Percentiles rank a stretch among this genome's conserved stretches.
Evolutionary conservation across 371 early-diverging fungal genomes (phyloP).

Genomic region (Rhizopus stolonifer): DNA sequence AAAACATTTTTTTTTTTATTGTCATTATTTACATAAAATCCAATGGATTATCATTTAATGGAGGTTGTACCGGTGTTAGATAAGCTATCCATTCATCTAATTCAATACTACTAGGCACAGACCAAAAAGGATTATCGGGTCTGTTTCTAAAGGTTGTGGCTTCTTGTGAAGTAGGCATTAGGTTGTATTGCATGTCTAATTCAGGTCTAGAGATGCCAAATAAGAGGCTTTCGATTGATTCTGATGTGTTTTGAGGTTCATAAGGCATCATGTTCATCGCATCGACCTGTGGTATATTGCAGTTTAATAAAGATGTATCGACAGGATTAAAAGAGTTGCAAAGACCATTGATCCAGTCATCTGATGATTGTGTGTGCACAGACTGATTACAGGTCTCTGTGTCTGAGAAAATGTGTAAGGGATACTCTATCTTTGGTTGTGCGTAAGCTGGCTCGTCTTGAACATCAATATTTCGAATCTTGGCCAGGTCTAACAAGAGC

Average conservation of each 20-base stretch:
- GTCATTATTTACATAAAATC: neutral
- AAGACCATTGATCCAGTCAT: constrained; percentile 46
- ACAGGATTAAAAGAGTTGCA: constrained; percentile 3
- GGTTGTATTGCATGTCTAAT: neutral
- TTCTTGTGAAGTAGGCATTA: neutral
- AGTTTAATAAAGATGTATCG: constrained; percentile 34
- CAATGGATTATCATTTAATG: neutral
- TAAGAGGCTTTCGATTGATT: constrained; percentile 20
- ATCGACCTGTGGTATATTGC: neutral
- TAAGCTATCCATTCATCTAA: constrained; percentile 49
- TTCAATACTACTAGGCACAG: constrained; percentile 48
- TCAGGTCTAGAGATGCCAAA: constrained; percentile 1
- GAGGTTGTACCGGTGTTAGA: constrained; percentile 21
- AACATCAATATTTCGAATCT: constrained; percentile 24
- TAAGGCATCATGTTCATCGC: too few relatives aligned
- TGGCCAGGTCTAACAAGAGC: constrained; percentile 28
- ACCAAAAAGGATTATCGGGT: constrained; percentile 53
- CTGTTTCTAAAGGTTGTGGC: constrained; percentile 36
- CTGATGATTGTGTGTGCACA: constrained; percentile 23
- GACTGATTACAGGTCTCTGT: constrained; percentile 26
- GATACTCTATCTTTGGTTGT: neutral
- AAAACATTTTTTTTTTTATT: neutral
- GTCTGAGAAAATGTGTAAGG: constrained; percentile 4
- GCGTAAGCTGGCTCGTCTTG: constrained; percentile 2
- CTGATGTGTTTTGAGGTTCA: neutral